Evolutionary conservation across 1,139 yeast genomes (phyloP).

Genomic region (Debaryomycetaceae sp.): DNA sequence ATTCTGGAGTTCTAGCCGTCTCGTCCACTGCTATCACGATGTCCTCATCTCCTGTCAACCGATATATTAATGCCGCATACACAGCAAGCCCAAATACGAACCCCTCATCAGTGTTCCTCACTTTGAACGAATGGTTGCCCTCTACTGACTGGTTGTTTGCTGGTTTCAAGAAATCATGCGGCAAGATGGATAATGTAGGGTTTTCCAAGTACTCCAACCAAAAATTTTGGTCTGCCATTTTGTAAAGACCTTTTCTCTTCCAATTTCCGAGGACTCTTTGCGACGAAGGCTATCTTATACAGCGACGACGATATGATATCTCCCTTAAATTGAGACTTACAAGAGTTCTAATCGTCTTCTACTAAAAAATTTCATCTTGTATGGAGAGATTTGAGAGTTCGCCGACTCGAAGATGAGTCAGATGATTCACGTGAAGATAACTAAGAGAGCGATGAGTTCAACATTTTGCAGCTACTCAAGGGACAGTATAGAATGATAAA

Average conservation of each 20-base stretch:
- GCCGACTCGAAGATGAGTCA: background rate
- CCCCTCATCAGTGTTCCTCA: conserved; percentile 22
- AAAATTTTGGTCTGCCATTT: conserved; percentile 22
- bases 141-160: conserved; percentile 67
- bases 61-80: conserved; percentile 66
- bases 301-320: background rate
- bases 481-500: background rate
- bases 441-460: background rate
- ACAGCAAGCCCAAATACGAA: conserved; percentile 63
- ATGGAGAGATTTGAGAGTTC: background rate
- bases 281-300: background rate
- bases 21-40: conserved; percentile 74
- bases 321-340: background rate
- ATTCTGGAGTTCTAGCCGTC: conserved; percentile 36
- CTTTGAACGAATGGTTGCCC: conserved; percentile 45
- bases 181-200: conserved; percentile 82
- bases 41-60: conserved; percentile 93
- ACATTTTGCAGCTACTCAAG: background rate
- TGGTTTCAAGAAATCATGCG: conserved; percentile 84
- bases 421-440: conserved; percentile 1
- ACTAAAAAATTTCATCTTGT: background rate
- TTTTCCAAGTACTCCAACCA: conserved; percentile 73
- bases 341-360: background rate
- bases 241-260: background rate
- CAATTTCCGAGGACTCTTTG: background rate